Evolutionary conservation across 139 green algal genomes (phyloP).

Genomic region (Chlorella sorokiniana): DNA sequence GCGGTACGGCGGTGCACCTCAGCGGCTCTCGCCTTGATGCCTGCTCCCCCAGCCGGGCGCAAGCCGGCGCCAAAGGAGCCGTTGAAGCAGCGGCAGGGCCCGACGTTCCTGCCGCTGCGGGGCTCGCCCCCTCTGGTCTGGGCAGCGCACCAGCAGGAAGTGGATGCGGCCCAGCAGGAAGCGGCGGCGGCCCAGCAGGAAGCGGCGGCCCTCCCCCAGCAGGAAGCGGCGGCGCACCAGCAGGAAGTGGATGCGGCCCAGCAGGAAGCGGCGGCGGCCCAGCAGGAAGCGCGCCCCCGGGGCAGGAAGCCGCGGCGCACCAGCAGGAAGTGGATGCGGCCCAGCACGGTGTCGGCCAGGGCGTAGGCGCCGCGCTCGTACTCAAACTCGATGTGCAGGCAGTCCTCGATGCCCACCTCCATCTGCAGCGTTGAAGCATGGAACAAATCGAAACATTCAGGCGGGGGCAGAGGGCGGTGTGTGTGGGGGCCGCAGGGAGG

Average conservation of each 20-base stretch:
- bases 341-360: slow-evolving; percentile 91
- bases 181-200: too few species aligned
- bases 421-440: not conserved
- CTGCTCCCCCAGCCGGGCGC: too few species aligned
- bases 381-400: slow-evolving; percentile 99
- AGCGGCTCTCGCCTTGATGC: not conserved
- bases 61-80: too few species aligned
- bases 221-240: slow-evolving; percentile 57
- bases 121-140: too few species aligned
- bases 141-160: slow-evolving; percentile 86
- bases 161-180: slow-evolving; percentile 92
- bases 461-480: too few species aligned
- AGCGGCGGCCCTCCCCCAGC: too few species aligned
- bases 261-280: too few species aligned
- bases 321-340: slow-evolving; percentile 98
- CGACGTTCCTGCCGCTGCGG: too few species aligned
- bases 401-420: slow-evolving; percentile 99
- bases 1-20: not conserved
- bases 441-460: too few species aligned
- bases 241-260: slow-evolving; percentile 98
- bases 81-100: too few species aligned
- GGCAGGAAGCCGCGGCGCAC: slow-evolving; percentile 39
- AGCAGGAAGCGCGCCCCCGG: too few species aligned
- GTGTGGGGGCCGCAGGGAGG: not conserved
- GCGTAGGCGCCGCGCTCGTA: slow-evolving; percentile 91